Base-by-base conservation (phyloP, 2,329 filamentous ascomycete species). In the Pseudocercospora fuligena region DNA sequence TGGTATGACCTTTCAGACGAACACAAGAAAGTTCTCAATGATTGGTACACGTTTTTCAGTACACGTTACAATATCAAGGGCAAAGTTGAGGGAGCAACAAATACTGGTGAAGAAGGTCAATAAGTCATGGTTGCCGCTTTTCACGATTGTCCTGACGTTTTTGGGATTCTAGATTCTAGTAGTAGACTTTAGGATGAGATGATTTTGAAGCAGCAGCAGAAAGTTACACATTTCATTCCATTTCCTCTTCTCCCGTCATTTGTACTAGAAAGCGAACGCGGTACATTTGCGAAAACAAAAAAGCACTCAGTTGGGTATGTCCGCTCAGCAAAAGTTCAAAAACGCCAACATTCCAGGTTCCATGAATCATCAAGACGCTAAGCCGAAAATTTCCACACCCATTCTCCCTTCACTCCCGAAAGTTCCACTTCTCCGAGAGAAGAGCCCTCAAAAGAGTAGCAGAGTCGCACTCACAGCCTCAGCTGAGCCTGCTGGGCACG, bases 31-130 rank as follows among this genome's bases (percentile, higher is more conserved):
- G 90, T 91, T 2, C 82, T 99, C 68, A 87, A 94, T 62, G 95
- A 99, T 79, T 99, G 95, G 95, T 88, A 90, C 70, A 97, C 91
- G 1, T 99, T 97, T 82, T 99, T 99, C 81, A 92, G 91, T 72
- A 99, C 98, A 84, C 87, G 95, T 65, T 99, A 99, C 82, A 98
- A 97, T 75, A 87, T 98, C 60, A 89, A 96, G 56, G 93, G 92
- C 61, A 76, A 76, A 64, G 79, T 81, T 12, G 75, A 77, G 63
- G 76, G 76, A 16, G 75, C 77, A 1, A 72, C 72, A 57, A 78
- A 78, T 66, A 72, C 69, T 29, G 69, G 70, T 43, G 67, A 69
- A 60, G 67, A 69, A 60, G 51, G 64, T 58, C 56, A 58, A 58
- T 58, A 40, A 40, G 19, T 56, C 21, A 9, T 51, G 19, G 1